A percentile compares a stretch with the other conserved stretches of the same genome.
These are phyloP conservation scores for Heritiera littoralis DNA, from an alignment of 345 rosid genomes.

Conservation along the genomic window DNA sequence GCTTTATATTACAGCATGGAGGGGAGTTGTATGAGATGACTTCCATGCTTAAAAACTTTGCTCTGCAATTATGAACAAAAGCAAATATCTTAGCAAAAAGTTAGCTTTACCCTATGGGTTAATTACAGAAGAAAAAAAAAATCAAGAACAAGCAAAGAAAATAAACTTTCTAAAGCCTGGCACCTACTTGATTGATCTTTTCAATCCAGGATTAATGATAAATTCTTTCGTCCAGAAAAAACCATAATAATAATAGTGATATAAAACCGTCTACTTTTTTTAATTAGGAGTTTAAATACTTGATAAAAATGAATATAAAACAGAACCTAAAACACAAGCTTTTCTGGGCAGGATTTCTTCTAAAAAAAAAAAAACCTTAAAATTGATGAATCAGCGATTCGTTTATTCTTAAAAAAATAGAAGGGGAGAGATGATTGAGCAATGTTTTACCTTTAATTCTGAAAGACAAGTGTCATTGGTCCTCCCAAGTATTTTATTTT, in stretches of 20 bases:
- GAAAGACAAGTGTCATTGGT: conserved; percentile 6
- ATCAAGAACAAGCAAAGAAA: not conserved
- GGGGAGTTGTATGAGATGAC: conserved; percentile 48
- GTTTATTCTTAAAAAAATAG: not conserved
- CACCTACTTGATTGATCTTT: not conserved
- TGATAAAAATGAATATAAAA: not conserved
- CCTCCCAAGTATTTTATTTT: not conserved
- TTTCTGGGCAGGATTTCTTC: not conserved
- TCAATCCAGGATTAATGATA: not conserved
- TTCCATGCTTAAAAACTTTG: conserved; percentile 51
- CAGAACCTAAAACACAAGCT: not conserved
- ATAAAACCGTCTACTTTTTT: not conserved
- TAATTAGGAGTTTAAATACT: not conserved
- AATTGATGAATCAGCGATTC: not conserved
- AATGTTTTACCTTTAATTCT: not conserved
- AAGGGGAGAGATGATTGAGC: not conserved
- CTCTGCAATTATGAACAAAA: conserved; percentile 8
- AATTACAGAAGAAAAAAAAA: not conserved
- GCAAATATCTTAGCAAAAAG: conserved; percentile 11
- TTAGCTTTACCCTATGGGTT: not conserved
- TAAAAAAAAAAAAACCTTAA: too few relatives aligned
- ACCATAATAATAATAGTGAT: not conserved
- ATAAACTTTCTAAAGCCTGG: not conserved
- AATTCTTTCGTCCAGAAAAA: not conserved
- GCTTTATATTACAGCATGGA: conserved; percentile 35